Percentiles rank a stretch among this genome's conserved stretches.
Conservation (phyloP, 2,329 filamentous ascomycete genomes). For the Botrytis paeoniae region DNA sequence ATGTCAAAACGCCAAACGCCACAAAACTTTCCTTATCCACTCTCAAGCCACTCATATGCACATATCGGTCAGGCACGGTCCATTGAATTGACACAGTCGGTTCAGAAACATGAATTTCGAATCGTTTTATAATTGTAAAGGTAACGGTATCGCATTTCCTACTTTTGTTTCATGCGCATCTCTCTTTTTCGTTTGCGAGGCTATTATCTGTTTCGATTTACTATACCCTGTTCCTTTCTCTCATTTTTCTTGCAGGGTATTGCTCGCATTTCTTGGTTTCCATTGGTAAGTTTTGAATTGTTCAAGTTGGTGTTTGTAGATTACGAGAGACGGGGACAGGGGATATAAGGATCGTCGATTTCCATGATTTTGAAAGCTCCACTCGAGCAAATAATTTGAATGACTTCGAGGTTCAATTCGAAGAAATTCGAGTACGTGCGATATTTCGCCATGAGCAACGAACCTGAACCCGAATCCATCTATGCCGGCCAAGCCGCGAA, state of each 20-base stretch:
- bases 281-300: background rate
- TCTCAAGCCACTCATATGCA: background rate
- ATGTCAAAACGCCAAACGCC: background rate
- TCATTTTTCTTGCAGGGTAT: background rate
- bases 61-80: background rate
- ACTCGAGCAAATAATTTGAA: constrained; percentile 8
- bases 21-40: background rate
- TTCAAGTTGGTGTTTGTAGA: background rate
- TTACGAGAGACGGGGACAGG: background rate
- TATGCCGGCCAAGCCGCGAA: constrained; percentile 62
- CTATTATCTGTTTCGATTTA: background rate
- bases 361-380: constrained; percentile 9
- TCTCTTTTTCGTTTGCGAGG: background rate
- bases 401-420: constrained; percentile 8
- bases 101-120: background rate
- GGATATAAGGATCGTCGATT: constrained; percentile 2
- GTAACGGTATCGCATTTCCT: background rate
- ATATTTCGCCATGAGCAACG: constrained; percentile 13
- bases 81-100: background rate
- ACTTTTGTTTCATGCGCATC: background rate
- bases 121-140: background rate
- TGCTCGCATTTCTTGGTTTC: background rate
- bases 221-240: background rate
- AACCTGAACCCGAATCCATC: constrained; percentile 3
- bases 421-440: constrained; percentile 16